A percentile compares a stretch with the other conserved stretches of the same genome.
These are phyloP conservation scores for Quercus lobata DNA, from an alignment of 331 rosid species.

Conservation along the genomic window DNA sequence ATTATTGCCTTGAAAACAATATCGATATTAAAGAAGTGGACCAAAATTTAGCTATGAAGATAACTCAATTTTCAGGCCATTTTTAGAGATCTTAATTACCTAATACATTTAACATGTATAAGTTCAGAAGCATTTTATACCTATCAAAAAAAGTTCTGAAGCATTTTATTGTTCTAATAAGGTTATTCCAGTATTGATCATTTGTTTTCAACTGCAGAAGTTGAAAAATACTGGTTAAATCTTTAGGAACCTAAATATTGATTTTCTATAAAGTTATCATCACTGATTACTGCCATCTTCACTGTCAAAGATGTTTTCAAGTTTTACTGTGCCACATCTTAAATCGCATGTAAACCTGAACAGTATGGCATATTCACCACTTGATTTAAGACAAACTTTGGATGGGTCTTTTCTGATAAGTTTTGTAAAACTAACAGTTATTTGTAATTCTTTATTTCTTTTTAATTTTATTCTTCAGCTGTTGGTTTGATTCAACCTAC, in stretches of 20 bases:
- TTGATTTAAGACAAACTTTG: neutral
- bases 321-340: neutral
- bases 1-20: neutral
- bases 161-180: no score
- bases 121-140: no score
- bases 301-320: neutral
- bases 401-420: neutral
- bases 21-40: neutral
- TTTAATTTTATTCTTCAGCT: neutral
- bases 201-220: no score
- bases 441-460: slow-evolving; percentile 1
- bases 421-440: neutral
- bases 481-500: neutral
- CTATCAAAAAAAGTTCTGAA: no score
- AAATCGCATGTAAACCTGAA: neutral
- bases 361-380: neutral
- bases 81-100: neutral
- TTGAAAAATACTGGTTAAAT: no score
- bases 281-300: neutral
- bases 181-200: no score
- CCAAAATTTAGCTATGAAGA: neutral
- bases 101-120: no score
- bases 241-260: neutral
- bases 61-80: neutral
- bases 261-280: neutral